phyloP scores from a whole-genome alignment of 2,329 filamentous ascomycete species.

The Diplodia intermedia region DNA sequence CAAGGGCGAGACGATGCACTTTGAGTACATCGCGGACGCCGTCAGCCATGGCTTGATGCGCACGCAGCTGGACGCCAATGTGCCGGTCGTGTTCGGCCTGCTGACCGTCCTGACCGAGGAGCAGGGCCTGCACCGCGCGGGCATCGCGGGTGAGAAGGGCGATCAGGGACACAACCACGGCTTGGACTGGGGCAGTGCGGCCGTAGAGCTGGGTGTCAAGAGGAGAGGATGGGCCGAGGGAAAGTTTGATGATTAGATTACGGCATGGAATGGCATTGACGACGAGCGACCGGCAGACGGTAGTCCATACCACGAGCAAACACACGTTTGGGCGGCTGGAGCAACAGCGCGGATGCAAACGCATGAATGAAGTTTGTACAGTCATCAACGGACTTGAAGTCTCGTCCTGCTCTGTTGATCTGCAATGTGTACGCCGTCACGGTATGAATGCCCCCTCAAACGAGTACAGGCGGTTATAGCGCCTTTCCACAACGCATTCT shows the following conservation, averaged over 20 bases:
- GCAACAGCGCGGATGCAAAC: background rate
- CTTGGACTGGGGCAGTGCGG: constrained; percentile 92
- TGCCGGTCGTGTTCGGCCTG: constrained; percentile 91
- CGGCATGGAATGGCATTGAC: background rate
- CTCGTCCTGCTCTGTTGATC: background rate
- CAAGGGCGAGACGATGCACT: constrained; percentile 99
- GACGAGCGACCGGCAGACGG: no score
- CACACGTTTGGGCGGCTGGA: background rate
- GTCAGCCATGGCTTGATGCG: constrained; percentile 94
- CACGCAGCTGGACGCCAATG: constrained; percentile 84
- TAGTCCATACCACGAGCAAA: background rate
- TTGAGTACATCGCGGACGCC: constrained; percentile 95
- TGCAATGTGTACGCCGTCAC: background rate
- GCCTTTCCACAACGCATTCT: no score
- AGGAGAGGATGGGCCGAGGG: constrained; percentile 82
- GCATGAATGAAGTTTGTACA: background rate
- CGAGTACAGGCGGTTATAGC: background rate
- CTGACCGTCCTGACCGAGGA: constrained; percentile 88
- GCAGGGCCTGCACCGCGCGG: constrained; percentile 85
- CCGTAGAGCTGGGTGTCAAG: constrained; percentile 93
- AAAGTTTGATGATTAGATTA: constrained; percentile 57
- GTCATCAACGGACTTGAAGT: background rate
- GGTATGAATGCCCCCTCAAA: background rate
- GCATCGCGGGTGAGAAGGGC: constrained; percentile 60
- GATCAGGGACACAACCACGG: constrained; percentile 83